phyloP scores from a whole-genome alignment of 768 basidiomycete genomes.

The Scleroderma citrinum region DNA sequence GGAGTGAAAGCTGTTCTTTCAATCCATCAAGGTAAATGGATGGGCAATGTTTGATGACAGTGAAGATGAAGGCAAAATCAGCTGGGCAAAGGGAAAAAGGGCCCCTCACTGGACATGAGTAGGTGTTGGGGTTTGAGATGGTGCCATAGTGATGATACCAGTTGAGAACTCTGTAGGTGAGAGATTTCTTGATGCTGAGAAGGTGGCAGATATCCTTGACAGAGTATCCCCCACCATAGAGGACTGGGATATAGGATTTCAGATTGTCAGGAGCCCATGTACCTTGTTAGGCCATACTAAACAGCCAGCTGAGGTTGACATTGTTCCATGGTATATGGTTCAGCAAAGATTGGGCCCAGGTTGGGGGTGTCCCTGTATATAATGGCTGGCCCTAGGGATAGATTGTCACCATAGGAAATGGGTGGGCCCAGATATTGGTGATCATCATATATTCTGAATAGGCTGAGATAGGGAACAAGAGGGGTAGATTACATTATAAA shows the following conservation, averaged over 20 bases:
- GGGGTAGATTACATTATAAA: too few species aligned
- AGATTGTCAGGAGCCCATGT: conserved; percentile 7
- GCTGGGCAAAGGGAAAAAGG: not conserved
- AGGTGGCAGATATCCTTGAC: conserved; percentile 14
- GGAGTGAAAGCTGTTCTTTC: conserved; percentile 2
- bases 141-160: not conserved
- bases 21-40: conserved; percentile 8
- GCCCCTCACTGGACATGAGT: not conserved
- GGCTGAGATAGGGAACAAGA: too few species aligned
- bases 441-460: too few species aligned
- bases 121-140: not conserved
- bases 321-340: too few species aligned
- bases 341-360: too few species aligned
- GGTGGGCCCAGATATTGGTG: too few species aligned
- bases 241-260: conserved; percentile 14
- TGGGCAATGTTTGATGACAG: not conserved
- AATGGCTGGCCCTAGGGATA: too few species aligned
- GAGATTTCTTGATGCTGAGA: conserved; percentile 14
- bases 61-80: not conserved
- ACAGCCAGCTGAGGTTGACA: too few species aligned
- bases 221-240: conserved; percentile 8
- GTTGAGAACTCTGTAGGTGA: conserved; percentile 2
- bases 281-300: too few species aligned
- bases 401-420: too few species aligned
- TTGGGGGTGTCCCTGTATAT: too few species aligned